phyloP scores from a whole-genome alignment of 768 basidiomycete genomes.

The Clitopilus hobsonii region DNA sequence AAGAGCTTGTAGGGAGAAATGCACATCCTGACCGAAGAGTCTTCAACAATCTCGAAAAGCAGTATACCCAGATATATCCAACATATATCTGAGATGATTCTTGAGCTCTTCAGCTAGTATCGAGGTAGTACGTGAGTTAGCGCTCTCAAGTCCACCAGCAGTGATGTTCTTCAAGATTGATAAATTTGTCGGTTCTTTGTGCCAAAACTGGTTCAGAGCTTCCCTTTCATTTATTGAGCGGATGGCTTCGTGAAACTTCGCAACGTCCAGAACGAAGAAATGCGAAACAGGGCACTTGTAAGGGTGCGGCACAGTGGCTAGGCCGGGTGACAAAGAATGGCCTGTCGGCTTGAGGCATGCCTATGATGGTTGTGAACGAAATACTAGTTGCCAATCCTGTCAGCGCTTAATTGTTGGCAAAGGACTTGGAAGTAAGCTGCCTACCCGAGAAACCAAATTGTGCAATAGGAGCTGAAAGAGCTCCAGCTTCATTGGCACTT shows the following conservation, averaged over 20 bases:
- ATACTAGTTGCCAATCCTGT: slow-evolving; percentile 15
- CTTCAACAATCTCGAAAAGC: too few relatives aligned
- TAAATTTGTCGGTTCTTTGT: slow-evolving; percentile 5
- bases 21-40: too few relatives aligned
- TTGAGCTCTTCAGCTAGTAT: too few relatives aligned
- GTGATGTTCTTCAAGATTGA: too few relatives aligned
- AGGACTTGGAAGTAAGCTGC: too few relatives aligned
- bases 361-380: slow-evolving; percentile 22
- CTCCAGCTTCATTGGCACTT: background rate
- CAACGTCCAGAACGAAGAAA: slow-evolving; percentile 10
- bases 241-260: background rate
- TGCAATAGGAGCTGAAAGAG: slow-evolving; percentile 2
- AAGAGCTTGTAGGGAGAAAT: too few relatives aligned
- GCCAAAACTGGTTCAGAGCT: slow-evolving; percentile 1
- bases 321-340: slow-evolving; percentile 25
- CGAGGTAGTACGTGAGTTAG: too few relatives aligned
- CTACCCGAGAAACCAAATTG: slow-evolving; percentile 8
- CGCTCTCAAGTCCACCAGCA: too few relatives aligned
- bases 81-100: too few relatives aligned
- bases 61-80: too few relatives aligned
- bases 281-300: slow-evolving; percentile 5
- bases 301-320: slow-evolving; percentile 35
- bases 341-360: slow-evolving; percentile 29
- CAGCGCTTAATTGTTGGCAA: background rate
- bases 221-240: background rate